phyloP scores from a whole-genome alignment of 1,284 basidiomycete genomes.

The Peniophora sp. region DNA sequence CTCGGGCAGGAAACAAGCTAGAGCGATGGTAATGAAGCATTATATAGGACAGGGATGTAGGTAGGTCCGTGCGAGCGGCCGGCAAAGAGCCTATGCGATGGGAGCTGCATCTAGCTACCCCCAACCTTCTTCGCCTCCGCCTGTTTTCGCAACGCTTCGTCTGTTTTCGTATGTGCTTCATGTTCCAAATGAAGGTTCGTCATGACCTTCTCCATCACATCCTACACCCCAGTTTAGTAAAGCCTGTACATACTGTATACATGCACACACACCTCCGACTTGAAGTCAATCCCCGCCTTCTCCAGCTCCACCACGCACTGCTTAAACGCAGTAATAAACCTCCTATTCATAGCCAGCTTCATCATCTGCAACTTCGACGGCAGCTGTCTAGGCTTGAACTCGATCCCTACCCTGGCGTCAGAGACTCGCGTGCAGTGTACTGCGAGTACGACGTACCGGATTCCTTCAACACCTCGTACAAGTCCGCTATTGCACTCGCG shows the following conservation, averaged over 20 bases:
- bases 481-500: slow-evolving; percentile 17
- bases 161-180: slow-evolving; percentile 1
- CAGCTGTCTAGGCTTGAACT: slow-evolving; percentile 30
- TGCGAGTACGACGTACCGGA: slow-evolving; percentile 36
- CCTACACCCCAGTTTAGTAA: slow-evolving; percentile 1
- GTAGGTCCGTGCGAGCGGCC: no score
- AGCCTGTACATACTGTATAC: background rate
- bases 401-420: slow-evolving; percentile 31
- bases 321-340: slow-evolving; percentile 41
- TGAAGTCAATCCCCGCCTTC: slow-evolving; percentile 51
- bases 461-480: slow-evolving; percentile 39
- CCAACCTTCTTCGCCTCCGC: no score
- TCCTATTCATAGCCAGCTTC: slow-evolving; percentile 41
- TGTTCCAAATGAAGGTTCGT: slow-evolving; percentile 16
- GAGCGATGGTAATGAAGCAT: no score
- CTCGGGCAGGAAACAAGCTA: no score
- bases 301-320: slow-evolving; percentile 43
- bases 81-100: no score
- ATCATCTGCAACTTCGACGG: slow-evolving; percentile 47
- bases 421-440: background rate
- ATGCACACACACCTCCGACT: slow-evolving; percentile 26
- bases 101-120: no score
- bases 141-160: background rate
- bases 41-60: no score
- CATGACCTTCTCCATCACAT: slow-evolving; percentile 23